Evolutionary conservation across 2,329 filamentous ascomycete genomes (phyloP).

Genomic region (Pseudogymnoascus verrucosus): DNA sequence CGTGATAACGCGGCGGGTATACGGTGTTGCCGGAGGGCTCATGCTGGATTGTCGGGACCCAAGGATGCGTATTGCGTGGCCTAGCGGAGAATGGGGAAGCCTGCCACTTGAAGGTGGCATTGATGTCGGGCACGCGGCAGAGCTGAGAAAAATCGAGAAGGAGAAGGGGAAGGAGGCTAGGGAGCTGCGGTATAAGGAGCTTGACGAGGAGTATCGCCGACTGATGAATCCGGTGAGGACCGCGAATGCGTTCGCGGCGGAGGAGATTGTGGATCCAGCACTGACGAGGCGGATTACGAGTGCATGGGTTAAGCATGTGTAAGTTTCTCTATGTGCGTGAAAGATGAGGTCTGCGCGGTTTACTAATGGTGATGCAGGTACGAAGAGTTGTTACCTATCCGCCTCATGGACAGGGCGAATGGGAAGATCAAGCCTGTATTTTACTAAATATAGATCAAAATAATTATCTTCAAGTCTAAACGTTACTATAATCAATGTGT

Average conservation of each 20-base stretch:
- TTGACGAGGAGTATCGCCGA: slow-evolving; percentile 51
- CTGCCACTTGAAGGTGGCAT: slow-evolving; percentile 57
- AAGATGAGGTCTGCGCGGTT: slow-evolving; percentile 36
- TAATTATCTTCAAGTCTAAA: neutral
- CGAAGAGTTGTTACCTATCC: slow-evolving; percentile 20
- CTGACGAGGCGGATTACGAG: slow-evolving; percentile 47
- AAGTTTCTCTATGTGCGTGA: slow-evolving; percentile 29
- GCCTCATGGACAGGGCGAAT: slow-evolving; percentile 29
- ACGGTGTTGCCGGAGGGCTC: slow-evolving; percentile 55
- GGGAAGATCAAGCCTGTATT: slow-evolving; percentile 37
- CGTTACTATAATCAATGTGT: neutral
- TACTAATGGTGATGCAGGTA: slow-evolving; percentile 15
- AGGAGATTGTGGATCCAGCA: slow-evolving; percentile 58
- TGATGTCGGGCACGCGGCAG: slow-evolving; percentile 53
- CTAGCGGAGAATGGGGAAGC: slow-evolving; percentile 53
- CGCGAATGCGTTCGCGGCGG: slow-evolving; percentile 54
- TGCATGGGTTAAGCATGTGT: slow-evolving; percentile 49
- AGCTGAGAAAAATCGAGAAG: slow-evolving; percentile 47
- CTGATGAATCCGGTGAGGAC: slow-evolving; percentile 59
- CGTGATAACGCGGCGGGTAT: slow-evolving; percentile 52
- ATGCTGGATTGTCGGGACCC: slow-evolving; percentile 58
- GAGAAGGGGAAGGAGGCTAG: slow-evolving; percentile 40
- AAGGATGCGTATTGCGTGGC: slow-evolving; percentile 54
- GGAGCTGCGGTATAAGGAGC: slow-evolving; percentile 37
- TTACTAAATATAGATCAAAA: slow-evolving; percentile 16